Evolutionary conservation across 2,329 filamentous ascomycete genomes (phyloP).

Genomic region (Stemphylium vesicarium): DNA sequence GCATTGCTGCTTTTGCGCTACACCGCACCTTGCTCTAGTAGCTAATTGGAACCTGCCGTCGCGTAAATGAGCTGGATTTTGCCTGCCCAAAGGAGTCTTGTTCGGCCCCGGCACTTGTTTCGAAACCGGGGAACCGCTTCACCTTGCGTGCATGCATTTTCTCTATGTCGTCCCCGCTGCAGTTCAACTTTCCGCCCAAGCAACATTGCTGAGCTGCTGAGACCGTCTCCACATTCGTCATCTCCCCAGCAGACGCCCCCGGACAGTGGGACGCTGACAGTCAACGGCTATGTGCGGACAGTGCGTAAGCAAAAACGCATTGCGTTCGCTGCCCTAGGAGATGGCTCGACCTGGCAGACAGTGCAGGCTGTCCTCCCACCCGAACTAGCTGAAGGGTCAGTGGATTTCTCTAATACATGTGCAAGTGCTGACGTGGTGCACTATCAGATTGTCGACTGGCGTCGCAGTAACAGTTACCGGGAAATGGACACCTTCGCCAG

Average conservation of each 20-base stretch:
- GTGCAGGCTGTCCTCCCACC: slow-evolving; percentile 83
- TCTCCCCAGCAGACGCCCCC: slow-evolving; percentile 55
- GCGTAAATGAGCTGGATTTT: slow-evolving; percentile 41
- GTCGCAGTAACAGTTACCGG: slow-evolving; percentile 80
- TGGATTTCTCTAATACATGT: slow-evolving; percentile 21
- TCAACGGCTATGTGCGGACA: slow-evolving; percentile 83
- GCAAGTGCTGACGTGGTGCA: slow-evolving; percentile 21
- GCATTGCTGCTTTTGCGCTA: slow-evolving; percentile 20
- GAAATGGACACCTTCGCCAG: slow-evolving; percentile 74
- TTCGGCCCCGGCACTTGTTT: slow-evolving; percentile 28
- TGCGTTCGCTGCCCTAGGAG: slow-evolving; percentile 83
- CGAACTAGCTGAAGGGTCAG: slow-evolving; percentile 74
- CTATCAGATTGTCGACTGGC: slow-evolving; percentile 76
- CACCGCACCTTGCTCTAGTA: slow-evolving; percentile 23
- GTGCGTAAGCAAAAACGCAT: slow-evolving; percentile 84
- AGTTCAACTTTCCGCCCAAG: slow-evolving; percentile 41
- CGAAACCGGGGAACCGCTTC: slow-evolving; percentile 24
- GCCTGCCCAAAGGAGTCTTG: slow-evolving; percentile 27
- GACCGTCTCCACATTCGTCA: slow-evolving; percentile 54
- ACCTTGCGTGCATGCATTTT: slow-evolving; percentile 22
- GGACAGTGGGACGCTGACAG: slow-evolving; percentile 41
- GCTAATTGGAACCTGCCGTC: slow-evolving; percentile 23
- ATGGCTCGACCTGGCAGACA: slow-evolving; percentile 81
- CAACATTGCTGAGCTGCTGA: slow-evolving; percentile 57
- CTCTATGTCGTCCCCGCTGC: slow-evolving; percentile 32